Conservation (phyloP, 2,329 filamentous ascomycete genomes). For the Pseudogymnoascus sp. region DNA sequence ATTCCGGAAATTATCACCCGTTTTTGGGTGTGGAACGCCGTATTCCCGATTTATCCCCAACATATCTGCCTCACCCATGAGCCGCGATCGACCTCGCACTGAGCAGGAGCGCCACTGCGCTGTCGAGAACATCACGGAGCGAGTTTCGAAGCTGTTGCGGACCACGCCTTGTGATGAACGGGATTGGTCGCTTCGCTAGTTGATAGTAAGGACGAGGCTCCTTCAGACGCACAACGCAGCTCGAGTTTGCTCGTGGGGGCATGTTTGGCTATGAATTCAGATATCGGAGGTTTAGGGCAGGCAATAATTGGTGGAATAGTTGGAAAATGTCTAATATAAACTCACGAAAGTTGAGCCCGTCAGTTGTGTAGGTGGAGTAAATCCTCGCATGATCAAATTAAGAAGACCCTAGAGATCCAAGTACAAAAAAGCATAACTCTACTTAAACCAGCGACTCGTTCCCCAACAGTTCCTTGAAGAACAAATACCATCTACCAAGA, state of each 20-base stretch:
- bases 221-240: not conserved
- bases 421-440: not conserved
- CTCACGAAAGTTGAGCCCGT: not conserved
- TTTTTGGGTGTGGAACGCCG: too few relatives aligned
- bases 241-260: not conserved
- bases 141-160: slow-evolving; percentile 75
- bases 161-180: slow-evolving; percentile 30
- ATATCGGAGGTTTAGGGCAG: not conserved
- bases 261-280: not conserved
- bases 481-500: slow-evolving; percentile 6
- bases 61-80: slow-evolving; percentile 23
- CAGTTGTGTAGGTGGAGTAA: not conserved
- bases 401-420: not conserved
- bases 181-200: not conserved
- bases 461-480: not conserved
- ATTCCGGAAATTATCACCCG: too few relatives aligned
- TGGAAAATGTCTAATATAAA: not conserved
- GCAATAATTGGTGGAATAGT: not conserved
- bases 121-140: slow-evolving; percentile 75
- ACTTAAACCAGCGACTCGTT: not conserved
- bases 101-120: slow-evolving; percentile 77
- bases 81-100: slow-evolving; percentile 48
- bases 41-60: too few relatives aligned
- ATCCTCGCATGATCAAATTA: not conserved
- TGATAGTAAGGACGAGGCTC: not conserved